These are phyloP conservation scores for Mollisia scopiformis DNA, from an alignment of 2,329 filamentous ascomycete species.

Conservation along the genomic window DNA sequence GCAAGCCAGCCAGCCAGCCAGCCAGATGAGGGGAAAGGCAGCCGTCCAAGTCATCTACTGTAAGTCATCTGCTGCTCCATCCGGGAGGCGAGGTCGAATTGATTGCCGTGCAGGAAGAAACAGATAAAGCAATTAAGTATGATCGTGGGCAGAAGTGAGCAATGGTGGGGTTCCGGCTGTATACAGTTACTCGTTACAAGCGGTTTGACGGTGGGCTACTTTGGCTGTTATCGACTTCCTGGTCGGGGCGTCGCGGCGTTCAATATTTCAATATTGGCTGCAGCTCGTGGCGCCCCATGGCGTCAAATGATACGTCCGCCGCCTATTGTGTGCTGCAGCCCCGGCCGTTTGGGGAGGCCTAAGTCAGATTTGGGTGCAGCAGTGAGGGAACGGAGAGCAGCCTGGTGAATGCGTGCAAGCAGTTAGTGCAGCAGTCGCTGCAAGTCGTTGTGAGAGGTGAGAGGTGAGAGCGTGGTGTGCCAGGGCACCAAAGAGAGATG, in stretches of 20 bases:
- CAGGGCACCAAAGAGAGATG: no score
- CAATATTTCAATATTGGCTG: constrained; percentile 21
- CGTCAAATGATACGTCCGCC: background rate
- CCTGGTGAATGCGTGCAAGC: no score
- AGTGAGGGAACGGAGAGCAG: no score
- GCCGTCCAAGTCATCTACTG: background rate
- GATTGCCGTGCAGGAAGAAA: constrained; percentile 2
- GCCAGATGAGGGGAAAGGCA: background rate
- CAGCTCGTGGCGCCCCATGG: constrained; percentile 3
- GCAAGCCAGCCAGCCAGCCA: no score
- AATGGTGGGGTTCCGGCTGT: background rate
- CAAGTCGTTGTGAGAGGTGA: no score
- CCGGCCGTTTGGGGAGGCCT: constrained; percentile 1
- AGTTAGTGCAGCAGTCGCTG: no score
- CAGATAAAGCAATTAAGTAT: background rate
- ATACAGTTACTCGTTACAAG: background rate
- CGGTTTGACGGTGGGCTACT: background rate
- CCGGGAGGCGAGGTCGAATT: background rate
- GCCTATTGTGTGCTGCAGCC: background rate
- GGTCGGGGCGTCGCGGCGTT: constrained; percentile 10
- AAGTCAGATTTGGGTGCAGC: no score
- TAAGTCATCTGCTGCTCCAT: background rate
- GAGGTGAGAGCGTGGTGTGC: no score
- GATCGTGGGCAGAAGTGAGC: background rate
- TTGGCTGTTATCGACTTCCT: constrained; percentile 8